phyloP scores from a whole-genome alignment of 805 yeast genomes.

The Candida quercuum region DNA sequence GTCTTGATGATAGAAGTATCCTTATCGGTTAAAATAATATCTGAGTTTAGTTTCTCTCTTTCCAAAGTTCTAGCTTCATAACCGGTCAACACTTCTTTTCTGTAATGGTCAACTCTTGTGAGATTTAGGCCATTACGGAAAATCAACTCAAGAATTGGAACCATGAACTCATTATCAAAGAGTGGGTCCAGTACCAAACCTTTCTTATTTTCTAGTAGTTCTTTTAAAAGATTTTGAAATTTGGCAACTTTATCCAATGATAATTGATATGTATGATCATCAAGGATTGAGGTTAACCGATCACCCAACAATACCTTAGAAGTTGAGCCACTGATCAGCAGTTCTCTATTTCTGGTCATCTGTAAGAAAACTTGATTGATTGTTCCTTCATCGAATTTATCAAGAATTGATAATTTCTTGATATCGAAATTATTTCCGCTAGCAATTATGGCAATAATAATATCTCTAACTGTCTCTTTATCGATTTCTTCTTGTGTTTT shows the following conservation, averaged over 20 bases:
- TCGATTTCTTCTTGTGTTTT: slow-evolving; percentile 9
- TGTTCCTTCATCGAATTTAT: slow-evolving; percentile 46
- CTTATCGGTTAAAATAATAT: slow-evolving; percentile 37
- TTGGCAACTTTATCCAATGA: slow-evolving; percentile 39
- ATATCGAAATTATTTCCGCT: slow-evolving; percentile 21
- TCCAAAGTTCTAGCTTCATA: slow-evolving; percentile 77
- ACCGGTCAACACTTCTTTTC: slow-evolving; percentile 44
- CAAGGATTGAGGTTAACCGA: slow-evolving; percentile 17
- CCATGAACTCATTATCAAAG: slow-evolving; percentile 58
- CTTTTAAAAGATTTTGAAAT: slow-evolving; percentile 39
- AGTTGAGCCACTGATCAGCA: slow-evolving; percentile 39
- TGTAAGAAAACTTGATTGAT: slow-evolving; percentile 35
- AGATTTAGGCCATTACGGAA: slow-evolving; percentile 37
- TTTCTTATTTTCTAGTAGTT: slow-evolving; percentile 38
- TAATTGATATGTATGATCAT: slow-evolving; percentile 24
- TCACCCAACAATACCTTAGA: slow-evolving; percentile 34
- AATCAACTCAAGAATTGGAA: slow-evolving; percentile 51
- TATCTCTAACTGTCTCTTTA: slow-evolving; percentile 25
- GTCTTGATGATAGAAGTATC: slow-evolving; percentile 5
- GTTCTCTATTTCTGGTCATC: slow-evolving; percentile 47
- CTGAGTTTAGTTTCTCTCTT: slow-evolving; percentile 60
- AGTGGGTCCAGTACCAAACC: slow-evolving; percentile 52
- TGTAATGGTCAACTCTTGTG: slow-evolving; percentile 50
- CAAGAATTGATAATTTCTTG: slow-evolving; percentile 26
- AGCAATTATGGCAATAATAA: slow-evolving; percentile 30